A percentile compares a stretch with the other conserved stretches of the same genome.
These are phyloP conservation scores for Plasmodium vinckei DNA, from an alignment of 169 alveolate species.

Conservation along the genomic window DNA sequence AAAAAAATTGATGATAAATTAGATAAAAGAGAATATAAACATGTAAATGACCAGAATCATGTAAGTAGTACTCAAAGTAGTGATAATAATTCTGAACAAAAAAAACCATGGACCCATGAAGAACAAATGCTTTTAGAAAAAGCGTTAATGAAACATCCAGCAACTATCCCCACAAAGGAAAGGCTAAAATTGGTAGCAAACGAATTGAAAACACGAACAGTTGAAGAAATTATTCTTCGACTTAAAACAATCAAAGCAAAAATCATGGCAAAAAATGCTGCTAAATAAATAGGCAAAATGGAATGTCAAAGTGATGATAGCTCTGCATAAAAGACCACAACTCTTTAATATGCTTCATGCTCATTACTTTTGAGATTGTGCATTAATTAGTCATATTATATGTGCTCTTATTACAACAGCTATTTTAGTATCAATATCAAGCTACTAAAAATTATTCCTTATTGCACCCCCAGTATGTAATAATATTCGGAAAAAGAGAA, in stretches of 20 bases:
- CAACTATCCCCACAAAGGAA: slow-evolving; percentile 84
- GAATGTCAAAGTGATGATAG: not conserved
- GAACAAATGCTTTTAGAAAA: slow-evolving; percentile 86
- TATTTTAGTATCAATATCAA: too few species aligned
- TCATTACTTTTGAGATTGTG: too few species aligned
- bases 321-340: too few species aligned
- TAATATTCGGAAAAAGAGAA: too few species aligned
- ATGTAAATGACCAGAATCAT: slow-evolving; percentile 8
- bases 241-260: slow-evolving; percentile 62
- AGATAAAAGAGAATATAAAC: slow-evolving; percentile 71
- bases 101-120: slow-evolving; percentile 84
- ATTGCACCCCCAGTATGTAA: too few species aligned
- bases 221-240: slow-evolving; percentile 47
- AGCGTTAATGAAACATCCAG: slow-evolving; percentile 84
- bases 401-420: too few species aligned
- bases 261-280: slow-evolving; percentile 62
- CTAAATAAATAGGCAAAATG: slow-evolving; percentile 29
- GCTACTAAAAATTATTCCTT: too few species aligned
- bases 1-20: slow-evolving; percentile 78
- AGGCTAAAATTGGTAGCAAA: slow-evolving; percentile 84
- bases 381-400: too few species aligned
- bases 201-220: slow-evolving; percentile 58
- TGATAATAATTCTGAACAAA: slow-evolving; percentile 18
- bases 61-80: not conserved
- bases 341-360: too few species aligned